Conservation (phyloP, 108 stramenopile species). For the Pelagomonas calceolata region DNA sequence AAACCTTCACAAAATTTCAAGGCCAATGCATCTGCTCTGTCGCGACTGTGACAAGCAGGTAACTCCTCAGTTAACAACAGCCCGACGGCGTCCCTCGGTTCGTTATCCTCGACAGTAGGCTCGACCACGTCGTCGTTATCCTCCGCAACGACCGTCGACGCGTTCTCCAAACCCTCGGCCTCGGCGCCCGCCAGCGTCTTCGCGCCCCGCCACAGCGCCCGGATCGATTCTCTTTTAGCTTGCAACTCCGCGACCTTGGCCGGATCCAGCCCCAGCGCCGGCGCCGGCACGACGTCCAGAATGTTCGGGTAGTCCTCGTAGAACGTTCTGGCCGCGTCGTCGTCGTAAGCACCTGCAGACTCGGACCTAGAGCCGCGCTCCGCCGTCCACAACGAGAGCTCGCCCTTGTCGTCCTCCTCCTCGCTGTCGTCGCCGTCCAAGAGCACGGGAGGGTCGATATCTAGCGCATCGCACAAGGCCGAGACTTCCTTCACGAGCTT, state of each 20-base stretch:
- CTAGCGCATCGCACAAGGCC: constrained; percentile 59
- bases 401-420: constrained; percentile 26
- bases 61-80: constrained; percentile 78
- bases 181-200: constrained; percentile 18
- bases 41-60: constrained; percentile 70
- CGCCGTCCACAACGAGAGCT: constrained; percentile 63
- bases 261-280: constrained; percentile 60
- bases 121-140: constrained; percentile 27
- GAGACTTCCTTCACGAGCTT: constrained; percentile 61
- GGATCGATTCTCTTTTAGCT: constrained; percentile 19
- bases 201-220: constrained; percentile 2
- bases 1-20: constrained; percentile 68
- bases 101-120: constrained; percentile 56
- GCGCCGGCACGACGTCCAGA: constrained; percentile 70
- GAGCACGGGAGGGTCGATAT: constrained; percentile 50
- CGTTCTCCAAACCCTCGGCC: constrained; percentile 22
- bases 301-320: constrained; percentile 88
- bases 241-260: constrained; percentile 62
- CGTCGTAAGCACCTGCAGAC: constrained; percentile 76
- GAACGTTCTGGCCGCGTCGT: constrained; percentile 74
- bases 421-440: constrained; percentile 59
- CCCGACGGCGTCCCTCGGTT: constrained; percentile 69
- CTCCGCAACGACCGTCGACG: constrained; percentile 26
- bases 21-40: constrained; percentile 74
- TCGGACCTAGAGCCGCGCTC: constrained; percentile 35